phyloP scores from a whole-genome alignment of 495 filamentous ascomycete species.

The Annulohypoxylon maeteangense region DNA sequence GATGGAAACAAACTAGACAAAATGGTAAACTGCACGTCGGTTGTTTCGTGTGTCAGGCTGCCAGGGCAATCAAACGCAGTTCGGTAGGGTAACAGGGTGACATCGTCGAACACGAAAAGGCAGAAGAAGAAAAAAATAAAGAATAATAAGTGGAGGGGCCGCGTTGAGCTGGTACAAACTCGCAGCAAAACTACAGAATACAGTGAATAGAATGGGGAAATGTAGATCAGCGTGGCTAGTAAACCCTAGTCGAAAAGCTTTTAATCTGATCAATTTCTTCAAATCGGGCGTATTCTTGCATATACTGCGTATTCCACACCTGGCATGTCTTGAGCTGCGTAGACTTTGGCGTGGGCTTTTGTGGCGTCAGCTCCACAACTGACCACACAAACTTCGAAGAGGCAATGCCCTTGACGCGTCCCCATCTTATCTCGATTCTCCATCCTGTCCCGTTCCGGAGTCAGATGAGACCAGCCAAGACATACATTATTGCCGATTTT shows the following conservation, averaged over 20 bases:
- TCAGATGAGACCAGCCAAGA: not conserved
- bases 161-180: slow-evolving; percentile 3
- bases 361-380: slow-evolving; percentile 23
- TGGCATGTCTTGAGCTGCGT: slow-evolving; percentile 21
- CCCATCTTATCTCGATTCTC: slow-evolving; percentile 3
- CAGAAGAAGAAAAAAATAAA: not conserved
- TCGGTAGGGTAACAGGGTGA: not conserved
- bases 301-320: slow-evolving; percentile 10
- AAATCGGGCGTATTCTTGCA: slow-evolving; percentile 28
- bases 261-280: slow-evolving; percentile 7
- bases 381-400: slow-evolving; percentile 11
- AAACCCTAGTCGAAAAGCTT: not conserved
- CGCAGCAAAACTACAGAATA: slow-evolving; percentile 18
- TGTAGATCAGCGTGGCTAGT: slow-evolving; percentile 34
- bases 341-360: slow-evolving; percentile 9
- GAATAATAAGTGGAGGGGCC: slow-evolving; percentile 22
- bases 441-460: not conserved
- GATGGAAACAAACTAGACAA: slow-evolving; percentile 13
- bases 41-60: slow-evolving; percentile 33
- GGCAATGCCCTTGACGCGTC: slow-evolving; percentile 40
- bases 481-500: not conserved
- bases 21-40: not conserved
- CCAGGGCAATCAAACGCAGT: slow-evolving; percentile 28
- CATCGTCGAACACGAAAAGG: not conserved
- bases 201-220: slow-evolving; percentile 23